These are phyloP conservation scores for Penicillium cataractarum DNA, from an alignment of 495 filamentous ascomycete genomes.

Conservation along the genomic window DNA sequence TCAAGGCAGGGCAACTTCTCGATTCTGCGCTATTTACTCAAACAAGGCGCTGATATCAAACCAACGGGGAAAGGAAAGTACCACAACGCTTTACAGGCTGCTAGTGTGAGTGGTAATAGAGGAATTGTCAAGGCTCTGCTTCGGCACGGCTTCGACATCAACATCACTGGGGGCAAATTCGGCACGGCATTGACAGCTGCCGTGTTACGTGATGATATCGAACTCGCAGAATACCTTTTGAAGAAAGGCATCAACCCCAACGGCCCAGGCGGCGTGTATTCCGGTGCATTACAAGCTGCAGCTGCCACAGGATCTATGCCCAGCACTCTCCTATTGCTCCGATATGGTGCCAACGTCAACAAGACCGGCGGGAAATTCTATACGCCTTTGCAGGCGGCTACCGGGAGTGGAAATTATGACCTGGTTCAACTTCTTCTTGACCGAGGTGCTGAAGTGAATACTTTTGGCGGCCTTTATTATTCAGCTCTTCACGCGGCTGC, in stretches of 20 bases:
- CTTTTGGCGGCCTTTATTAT: background rate
- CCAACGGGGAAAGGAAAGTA: background rate
- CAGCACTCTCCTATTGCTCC: background rate
- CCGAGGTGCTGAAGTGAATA: background rate
- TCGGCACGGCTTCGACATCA: background rate
- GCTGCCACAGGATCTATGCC: background rate
- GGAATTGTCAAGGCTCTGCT: background rate
- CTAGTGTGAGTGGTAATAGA: background rate
- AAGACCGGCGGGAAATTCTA: background rate
- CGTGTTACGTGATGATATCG: background rate
- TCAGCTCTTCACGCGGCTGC: background rate
- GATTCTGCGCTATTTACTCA: background rate
- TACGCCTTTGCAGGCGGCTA: background rate
- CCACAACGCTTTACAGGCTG: background rate
- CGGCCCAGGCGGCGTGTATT: background rate
- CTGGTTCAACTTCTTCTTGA: constrained; percentile 3
- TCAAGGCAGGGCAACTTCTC: background rate
- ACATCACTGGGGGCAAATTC: background rate
- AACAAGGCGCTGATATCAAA: background rate
- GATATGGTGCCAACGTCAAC: background rate
- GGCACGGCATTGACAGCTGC: background rate
- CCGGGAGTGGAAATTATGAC: background rate
- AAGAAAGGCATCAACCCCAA: constrained; percentile 1
- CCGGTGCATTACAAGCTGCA: background rate
- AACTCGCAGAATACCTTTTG: background rate